Base-by-base conservation (phyloP, 805 yeast species). In the Kazachstania africana region DNA sequence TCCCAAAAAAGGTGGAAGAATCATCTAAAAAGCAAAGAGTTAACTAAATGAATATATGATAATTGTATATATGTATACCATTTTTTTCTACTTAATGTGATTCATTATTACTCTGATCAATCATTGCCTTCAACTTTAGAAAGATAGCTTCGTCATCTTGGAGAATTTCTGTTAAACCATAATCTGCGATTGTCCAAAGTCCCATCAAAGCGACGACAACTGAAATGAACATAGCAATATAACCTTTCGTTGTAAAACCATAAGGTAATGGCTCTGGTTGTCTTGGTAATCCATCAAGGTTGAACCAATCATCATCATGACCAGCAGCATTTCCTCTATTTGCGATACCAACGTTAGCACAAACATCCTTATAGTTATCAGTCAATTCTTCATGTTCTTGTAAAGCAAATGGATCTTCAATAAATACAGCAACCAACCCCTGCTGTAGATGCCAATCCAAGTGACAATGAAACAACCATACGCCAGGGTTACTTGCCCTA, bases 381-480 rank as follows among this genome's bases (percentile, higher is more conserved):
- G 72, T 70, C 4, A 75, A 47, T 8, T 50, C 33, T 32, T 64
- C 65, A 16, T 49, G 33, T 36, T 64, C 53, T 43, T 68, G 67
- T 21, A 78, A 50, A 22, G 62, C 60, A 32, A 61, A 45, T 14
- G 91, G 88, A 19, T 79, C 81, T 54, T 80, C 93, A 26, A 80
- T 62, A 23, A 80, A 68, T 2, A 72, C 70, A 31, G 78, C 62
- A 6, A 87, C 87, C 33, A 80, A 63, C 18, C 93, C 93, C 59
- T 80, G 91, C 43, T 74, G 78, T 53, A 80, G 68, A 57, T 80
- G 93, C 78, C 85, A 80, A 47, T 80, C 88, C 34, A 80, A 71
- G 50, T 82, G 94, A 57, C 96, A 85, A 53, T 85, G 96, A 75
- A 85, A 80, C 38, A 79, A 72, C 95, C 95, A 87, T 16, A 84